A percentile compares a stretch with the other conserved stretches of the same genome.
These are phyloP conservation scores for Massospora cicadina DNA, from an alignment of 371 early-diverging fungal species.

Conservation along the genomic window DNA sequence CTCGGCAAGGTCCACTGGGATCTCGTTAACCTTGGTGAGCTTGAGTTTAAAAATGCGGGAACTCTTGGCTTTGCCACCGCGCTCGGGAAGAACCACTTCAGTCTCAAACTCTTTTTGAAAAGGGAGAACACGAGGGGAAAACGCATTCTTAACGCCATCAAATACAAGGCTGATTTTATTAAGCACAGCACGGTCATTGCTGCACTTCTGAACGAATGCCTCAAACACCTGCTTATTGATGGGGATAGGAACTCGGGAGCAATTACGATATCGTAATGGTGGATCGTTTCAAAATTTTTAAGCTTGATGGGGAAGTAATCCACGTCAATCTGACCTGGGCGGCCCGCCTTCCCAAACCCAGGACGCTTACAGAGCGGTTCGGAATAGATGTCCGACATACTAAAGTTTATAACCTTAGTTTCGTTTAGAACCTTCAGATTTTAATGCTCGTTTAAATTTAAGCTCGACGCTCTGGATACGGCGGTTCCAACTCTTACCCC, in stretches of 20 bases:
- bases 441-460: no score
- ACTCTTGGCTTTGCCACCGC: neutral
- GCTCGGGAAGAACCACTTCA: neutral
- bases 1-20: conserved; percentile 6
- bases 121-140: conserved; percentile 24
- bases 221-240: conserved; percentile 27
- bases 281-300: conserved; percentile 12
- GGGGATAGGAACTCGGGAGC: conserved; percentile 22
- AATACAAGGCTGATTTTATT: conserved; percentile 24
- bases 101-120: conserved; percentile 14
- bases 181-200: conserved; percentile 17
- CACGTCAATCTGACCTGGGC: neutral
- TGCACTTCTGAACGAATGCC: conserved; percentile 18
- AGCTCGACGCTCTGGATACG: no score
- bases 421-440: no score
- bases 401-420: no score
- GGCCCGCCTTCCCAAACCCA: neutral
- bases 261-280: conserved; percentile 22
- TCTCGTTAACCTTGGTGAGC: conserved; percentile 5
- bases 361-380: neutral
- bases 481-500: no score
- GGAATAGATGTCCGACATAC: no score
- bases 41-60: conserved; percentile 5
- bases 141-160: conserved; percentile 44
- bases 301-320: conserved; percentile 6